Evolutionary conservation across 371 early-diverging fungal species (phyloP).

Genomic region (Blakeslea trispora): DNA sequence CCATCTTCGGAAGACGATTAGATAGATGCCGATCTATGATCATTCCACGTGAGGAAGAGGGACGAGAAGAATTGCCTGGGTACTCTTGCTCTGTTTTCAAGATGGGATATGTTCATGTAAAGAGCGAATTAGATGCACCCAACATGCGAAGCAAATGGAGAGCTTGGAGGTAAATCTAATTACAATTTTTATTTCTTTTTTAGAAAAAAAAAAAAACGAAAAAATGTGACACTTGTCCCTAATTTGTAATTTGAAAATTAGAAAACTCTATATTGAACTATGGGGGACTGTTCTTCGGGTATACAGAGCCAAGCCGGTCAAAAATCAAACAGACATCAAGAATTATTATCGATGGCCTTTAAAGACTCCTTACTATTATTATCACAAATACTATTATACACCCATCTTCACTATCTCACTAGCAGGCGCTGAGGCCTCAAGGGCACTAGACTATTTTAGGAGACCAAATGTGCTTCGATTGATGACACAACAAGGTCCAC

Average conservation of each 20-base stretch:
- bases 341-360: constrained; percentile 20
- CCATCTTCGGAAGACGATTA: constrained; percentile 17
- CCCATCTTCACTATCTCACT: constrained; percentile 33
- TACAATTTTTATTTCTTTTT: not conserved
- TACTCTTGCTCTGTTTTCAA: constrained; percentile 49
- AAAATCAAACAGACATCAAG: constrained; percentile 1
- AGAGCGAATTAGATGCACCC: constrained; percentile 45
- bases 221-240: too few relatives aligned
- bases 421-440: constrained; percentile 46
- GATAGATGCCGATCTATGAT: constrained; percentile 39
- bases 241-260: constrained; percentile 7
- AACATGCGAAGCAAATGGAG: constrained; percentile 35
- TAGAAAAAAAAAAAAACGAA: not conserved
- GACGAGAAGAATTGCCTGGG: constrained; percentile 38
- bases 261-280: constrained; percentile 45
- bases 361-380: constrained; percentile 23
- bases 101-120: constrained; percentile 50
- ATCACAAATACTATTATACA: constrained; percentile 35
- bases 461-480: constrained; percentile 41
- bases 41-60: constrained; percentile 35
- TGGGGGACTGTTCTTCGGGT: constrained; percentile 47
- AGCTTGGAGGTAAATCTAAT: constrained; percentile 37
- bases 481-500: constrained; percentile 42
- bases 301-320: constrained; percentile 34
- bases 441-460: constrained; percentile 48